A percentile compares a stretch with the other conserved stretches of the same genome.
These are phyloP conservation scores for Stachybotrys chartarum DNA, from an alignment of 2,329 filamentous ascomycete species.

Conservation along the genomic window DNA sequence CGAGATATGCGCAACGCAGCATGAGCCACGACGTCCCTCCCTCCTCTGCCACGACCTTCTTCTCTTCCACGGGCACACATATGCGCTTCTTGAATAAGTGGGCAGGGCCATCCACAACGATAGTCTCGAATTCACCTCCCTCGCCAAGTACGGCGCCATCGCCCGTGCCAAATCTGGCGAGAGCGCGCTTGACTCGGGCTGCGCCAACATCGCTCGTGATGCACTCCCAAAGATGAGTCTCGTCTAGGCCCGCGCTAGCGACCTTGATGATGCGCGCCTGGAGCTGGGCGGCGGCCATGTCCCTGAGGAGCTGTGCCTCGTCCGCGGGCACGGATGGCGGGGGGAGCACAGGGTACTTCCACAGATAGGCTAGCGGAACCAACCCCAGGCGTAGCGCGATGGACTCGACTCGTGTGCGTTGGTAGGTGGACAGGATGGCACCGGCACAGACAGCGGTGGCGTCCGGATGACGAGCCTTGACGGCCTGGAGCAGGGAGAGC, in stretches of 20 bases:
- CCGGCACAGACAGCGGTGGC: constrained; percentile 85
- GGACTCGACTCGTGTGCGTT: constrained; percentile 91
- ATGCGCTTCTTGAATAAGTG: constrained; percentile 68
- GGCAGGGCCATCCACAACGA: constrained; percentile 74
- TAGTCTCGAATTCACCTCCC: constrained; percentile 92
- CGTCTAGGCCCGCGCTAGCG: constrained; percentile 81
- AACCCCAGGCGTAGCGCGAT: constrained; percentile 81
- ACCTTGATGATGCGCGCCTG: constrained; percentile 95
- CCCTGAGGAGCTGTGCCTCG: constrained; percentile 59
- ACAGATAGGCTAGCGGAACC: constrained; percentile 76
- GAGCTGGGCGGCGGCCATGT: constrained; percentile 72
- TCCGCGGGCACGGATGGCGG: constrained; percentile 27
- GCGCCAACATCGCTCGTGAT: constrained; percentile 53
- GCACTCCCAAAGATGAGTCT: constrained; percentile 72
- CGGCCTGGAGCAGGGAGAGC: constrained; percentile 61
- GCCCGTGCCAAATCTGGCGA: constrained; percentile 60
- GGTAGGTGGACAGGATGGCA: constrained; percentile 91
- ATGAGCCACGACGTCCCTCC: constrained; percentile 72
- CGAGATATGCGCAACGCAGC: constrained; percentile 50
- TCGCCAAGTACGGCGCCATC: constrained; percentile 77
- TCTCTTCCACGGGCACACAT: constrained; percentile 47
- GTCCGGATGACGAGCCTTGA: constrained; percentile 64
- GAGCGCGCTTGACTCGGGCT: constrained; percentile 39
- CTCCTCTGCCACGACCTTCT: constrained; percentile 53
- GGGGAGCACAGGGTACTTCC: constrained; percentile 79